Evolutionary conservation across 176 grass and related monocot genomes (phyloP).

Genomic region (Alopecurus myosuroides): DNA sequence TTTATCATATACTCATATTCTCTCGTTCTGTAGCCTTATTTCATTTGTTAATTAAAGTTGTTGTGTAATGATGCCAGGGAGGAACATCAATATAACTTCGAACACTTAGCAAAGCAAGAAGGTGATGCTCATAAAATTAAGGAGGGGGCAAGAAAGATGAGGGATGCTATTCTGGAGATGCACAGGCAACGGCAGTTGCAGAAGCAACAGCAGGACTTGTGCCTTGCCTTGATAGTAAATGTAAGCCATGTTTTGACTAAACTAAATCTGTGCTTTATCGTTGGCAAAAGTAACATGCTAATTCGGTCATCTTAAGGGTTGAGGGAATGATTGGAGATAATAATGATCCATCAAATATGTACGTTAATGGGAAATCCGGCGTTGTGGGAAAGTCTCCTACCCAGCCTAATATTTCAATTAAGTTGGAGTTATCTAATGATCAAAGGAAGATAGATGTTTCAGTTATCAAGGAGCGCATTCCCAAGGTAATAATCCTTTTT

Average conservation of each 20-base stretch:
- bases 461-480: constrained; percentile 72
- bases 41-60: background rate
- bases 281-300: constrained; percentile 13
- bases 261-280: background rate
- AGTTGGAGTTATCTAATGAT: background rate
- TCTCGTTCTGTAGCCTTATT: background rate
- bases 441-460: too few relatives aligned
- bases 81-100: constrained; percentile 68
- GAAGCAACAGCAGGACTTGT: constrained; percentile 39
- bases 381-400: constrained; percentile 38
- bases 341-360: too few relatives aligned
- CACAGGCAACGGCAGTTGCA: constrained; percentile 58
- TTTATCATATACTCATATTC: background rate
- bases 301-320: background rate
- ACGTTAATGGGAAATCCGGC: constrained; percentile 42
- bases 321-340: constrained; percentile 29
- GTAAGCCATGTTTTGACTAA: constrained; percentile 33
- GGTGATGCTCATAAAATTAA: constrained; percentile 82
- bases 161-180: too few relatives aligned
- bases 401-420: background rate
- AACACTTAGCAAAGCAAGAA: constrained; percentile 82
- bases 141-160: constrained; percentile 83
- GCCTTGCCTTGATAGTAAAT: constrained; percentile 38
- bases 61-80: constrained; percentile 37
- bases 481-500: constrained; percentile 50